A percentile compares a stretch with the other conserved stretches of the same genome.
Conservation (phyloP, 2,329 filamentous ascomycete species). For the Raffaelea deltoideospora region DNA sequence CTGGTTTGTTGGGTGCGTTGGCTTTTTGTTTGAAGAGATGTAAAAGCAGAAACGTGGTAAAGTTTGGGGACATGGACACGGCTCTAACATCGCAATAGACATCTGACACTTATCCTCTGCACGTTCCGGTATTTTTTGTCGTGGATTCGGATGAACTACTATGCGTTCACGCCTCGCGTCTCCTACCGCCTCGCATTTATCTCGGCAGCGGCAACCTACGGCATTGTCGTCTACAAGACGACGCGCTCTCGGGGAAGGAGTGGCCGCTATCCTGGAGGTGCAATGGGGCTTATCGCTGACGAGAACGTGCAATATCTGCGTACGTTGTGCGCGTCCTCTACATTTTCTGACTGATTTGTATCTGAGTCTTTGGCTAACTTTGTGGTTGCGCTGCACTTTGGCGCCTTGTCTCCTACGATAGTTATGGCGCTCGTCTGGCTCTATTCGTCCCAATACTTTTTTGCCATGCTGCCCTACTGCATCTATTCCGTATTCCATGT, state of each 20-base stretch:
- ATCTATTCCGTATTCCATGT: constrained; percentile 99
- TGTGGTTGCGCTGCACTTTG: too few species aligned
- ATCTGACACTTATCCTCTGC: constrained; percentile 70
- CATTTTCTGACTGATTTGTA: neutral
- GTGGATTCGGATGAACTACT: constrained; percentile 80
- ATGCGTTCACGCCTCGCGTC: constrained; percentile 59
- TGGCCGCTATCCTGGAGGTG: constrained; percentile 26
- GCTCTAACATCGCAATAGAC: constrained; percentile 40
- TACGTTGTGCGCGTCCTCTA: constrained; percentile 32
- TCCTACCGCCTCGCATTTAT: constrained; percentile 85
- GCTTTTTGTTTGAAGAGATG: neutral
- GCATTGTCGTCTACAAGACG: constrained; percentile 97
- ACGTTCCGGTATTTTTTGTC: constrained; percentile 74
- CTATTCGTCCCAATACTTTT: constrained; percentile 71
- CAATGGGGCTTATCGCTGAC: constrained; percentile 57
- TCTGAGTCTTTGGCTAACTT: too few species aligned
- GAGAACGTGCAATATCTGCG: constrained; percentile 97
- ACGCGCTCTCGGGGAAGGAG: constrained; percentile 69
- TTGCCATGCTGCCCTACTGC: constrained; percentile 84
- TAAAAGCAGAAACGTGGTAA: too few species aligned
- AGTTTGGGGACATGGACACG: too few species aligned
- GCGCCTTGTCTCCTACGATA: too few species aligned
- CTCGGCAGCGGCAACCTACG: constrained; percentile 81
- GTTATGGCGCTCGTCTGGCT: constrained; percentile 95
- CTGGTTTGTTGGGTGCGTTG: constrained; percentile 67